phyloP scores from a whole-genome alignment of 208 protist genomes.

The Zelonia costaricensis region DNA sequence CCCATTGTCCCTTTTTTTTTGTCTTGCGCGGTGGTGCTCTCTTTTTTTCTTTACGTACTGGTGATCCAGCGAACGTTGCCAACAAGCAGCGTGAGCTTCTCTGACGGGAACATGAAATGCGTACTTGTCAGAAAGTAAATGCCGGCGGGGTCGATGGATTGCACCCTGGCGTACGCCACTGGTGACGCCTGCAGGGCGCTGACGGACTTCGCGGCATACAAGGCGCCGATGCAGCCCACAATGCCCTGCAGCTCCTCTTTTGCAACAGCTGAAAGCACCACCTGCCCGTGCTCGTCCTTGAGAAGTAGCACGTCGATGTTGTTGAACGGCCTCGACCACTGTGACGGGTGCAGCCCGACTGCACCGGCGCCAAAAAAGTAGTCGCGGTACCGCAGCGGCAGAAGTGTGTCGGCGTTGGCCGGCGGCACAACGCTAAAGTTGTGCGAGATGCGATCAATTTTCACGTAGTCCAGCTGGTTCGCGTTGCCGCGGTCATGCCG shows the following conservation, averaged over 20 bases:
- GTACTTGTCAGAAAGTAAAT: constrained; percentile 81
- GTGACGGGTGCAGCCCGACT: constrained; percentile 59
- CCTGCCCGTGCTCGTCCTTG: constrained; percentile 59
- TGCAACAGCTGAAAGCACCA: constrained; percentile 49
- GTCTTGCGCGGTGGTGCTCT: too few species aligned
- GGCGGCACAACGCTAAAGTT: constrained; percentile 43
- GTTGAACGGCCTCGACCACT: constrained; percentile 62
- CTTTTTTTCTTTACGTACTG: constrained; percentile 28
- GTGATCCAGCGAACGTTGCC: constrained; percentile 81
- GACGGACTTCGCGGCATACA: constrained; percentile 43
- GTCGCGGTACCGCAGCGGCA: constrained; percentile 48
- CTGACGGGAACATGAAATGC: constrained; percentile 70
- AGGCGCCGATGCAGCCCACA: constrained; percentile 74
- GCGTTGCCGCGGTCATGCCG: constrained; percentile 30
- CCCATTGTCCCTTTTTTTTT: neutral
- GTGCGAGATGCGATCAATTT: constrained; percentile 67
- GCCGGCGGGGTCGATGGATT: constrained; percentile 65
- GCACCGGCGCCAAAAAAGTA: constrained; percentile 77
- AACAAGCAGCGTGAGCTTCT: constrained; percentile 67
- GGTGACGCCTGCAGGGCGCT: constrained; percentile 55
- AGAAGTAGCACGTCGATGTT: constrained; percentile 68
- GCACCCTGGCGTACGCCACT: constrained; percentile 61
- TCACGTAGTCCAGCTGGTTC: constrained; percentile 17
- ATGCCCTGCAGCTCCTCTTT: constrained; percentile 62
- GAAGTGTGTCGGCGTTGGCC: constrained; percentile 24